Conservation (phyloP, 345 rosid species). For the Citrus glauca region DNA sequence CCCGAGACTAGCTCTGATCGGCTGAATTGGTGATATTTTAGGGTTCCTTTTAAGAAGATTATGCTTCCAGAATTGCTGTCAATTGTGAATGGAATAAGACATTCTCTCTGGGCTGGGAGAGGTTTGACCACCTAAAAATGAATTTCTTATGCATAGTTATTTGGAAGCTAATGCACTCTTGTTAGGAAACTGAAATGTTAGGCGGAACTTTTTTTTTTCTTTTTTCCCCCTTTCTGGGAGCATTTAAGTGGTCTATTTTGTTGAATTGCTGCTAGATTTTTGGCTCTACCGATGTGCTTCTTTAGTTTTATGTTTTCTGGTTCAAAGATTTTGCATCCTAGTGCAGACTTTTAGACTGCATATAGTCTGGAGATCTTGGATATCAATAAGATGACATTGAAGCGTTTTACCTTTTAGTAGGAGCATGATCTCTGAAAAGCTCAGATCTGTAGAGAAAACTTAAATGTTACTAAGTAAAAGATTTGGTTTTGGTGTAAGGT, state of each 20-base stretch:
- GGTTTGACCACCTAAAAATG: neutral
- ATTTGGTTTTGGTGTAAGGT: conserved; percentile 1
- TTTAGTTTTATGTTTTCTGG: neutral
- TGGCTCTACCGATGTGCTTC: neutral
- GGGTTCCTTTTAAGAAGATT: neutral
- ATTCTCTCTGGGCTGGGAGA: neutral
- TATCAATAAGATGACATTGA: neutral
- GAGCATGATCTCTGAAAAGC: neutral
- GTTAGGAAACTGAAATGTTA: neutral
- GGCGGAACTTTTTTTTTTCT: neutral
- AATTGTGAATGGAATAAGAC: neutral
- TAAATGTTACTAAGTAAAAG: neutral
- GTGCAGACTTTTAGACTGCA: neutral
- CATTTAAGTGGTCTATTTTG: neutral
- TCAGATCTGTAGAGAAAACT: neutral
- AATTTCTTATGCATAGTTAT: neutral
- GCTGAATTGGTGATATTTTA: conserved; percentile 1
- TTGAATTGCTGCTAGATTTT: neutral
- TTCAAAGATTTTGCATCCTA: neutral
- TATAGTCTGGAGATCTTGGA: neutral
- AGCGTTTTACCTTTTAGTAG: neutral
- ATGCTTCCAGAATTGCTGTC: neutral
- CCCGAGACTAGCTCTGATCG: neutral
- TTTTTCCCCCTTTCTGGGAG: neutral
- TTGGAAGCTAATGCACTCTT: neutral